Conservation (phyloP, 768 basidiomycete species). For the Naganishia vishniacii region DNA sequence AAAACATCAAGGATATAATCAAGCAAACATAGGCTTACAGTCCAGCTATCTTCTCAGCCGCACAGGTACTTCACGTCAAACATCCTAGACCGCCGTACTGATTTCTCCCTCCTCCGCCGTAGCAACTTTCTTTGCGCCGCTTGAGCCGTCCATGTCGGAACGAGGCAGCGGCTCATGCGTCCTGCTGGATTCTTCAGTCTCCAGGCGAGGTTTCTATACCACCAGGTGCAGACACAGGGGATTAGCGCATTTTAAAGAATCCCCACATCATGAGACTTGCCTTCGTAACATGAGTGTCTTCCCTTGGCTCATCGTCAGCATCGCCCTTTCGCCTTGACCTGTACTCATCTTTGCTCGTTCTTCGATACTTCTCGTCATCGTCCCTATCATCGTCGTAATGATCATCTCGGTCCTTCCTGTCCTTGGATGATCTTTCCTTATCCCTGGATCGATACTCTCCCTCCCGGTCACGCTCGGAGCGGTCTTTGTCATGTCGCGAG, state of each 20-base stretch:
- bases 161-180: background rate
- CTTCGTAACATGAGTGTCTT: constrained; percentile 18
- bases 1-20: too few species aligned
- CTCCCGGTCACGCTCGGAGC: constrained; percentile 28
- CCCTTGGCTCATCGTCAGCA: constrained; percentile 6
- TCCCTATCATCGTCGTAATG: constrained; percentile 21
- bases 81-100: constrained; percentile 11
- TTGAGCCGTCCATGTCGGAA: background rate
- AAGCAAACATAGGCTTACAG: background rate
- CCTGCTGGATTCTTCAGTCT: background rate
- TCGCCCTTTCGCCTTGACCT: constrained; percentile 20
- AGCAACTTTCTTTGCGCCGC: background rate
- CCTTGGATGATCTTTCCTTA: constrained; percentile 16
- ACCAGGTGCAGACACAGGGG: too few species aligned
- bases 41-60: background rate
- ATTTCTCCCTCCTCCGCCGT: constrained; percentile 8
- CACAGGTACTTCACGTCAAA: background rate
- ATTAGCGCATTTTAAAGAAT: too few species aligned
- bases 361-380: constrained; percentile 8
- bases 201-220: constrained; percentile 23
- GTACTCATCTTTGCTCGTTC: constrained; percentile 28
- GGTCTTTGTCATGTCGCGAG: constrained; percentile 30
- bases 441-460: constrained; percentile 12
- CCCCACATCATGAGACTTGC: too few species aligned
- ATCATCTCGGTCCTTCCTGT: constrained; percentile 7